Conservation (phyloP, 164 flowering plant genomes). For the Macadamia integrifolia region DNA sequence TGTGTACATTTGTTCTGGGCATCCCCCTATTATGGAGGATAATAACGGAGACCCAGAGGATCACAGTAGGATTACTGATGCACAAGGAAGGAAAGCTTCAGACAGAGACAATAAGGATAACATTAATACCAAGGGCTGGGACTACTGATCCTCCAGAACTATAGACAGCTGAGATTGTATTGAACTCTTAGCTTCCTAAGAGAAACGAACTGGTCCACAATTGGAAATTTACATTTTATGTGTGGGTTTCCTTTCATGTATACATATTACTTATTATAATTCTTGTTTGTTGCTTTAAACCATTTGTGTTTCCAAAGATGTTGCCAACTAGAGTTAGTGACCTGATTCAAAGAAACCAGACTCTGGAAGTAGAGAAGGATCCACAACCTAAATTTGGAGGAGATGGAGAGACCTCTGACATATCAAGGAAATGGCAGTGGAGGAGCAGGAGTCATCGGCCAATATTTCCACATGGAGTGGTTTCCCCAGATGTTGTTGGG, state of each 20-base stretch:
- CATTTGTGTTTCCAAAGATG: conserved; percentile 34
- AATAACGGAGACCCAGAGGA: conserved; percentile 50
- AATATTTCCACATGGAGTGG: conserved; percentile 8
- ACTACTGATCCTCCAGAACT: conserved; percentile 53
- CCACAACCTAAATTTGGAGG: background rate
- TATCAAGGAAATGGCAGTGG: conserved; percentile 39
- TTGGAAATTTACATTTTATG: conserved; percentile 77
- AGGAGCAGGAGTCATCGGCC: conserved; percentile 41
- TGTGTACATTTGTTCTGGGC: conserved; percentile 41
- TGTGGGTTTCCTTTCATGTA: conserved; percentile 54
- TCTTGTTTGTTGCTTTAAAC: conserved; percentile 37
- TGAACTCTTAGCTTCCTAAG: conserved; percentile 68
- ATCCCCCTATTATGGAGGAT: conserved; percentile 66
- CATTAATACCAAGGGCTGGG: conserved; percentile 56
- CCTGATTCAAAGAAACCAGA: conserved; percentile 1
- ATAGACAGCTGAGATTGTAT: conserved; percentile 51
- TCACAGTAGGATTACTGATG: conserved; percentile 28
- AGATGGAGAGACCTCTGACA: conserved; percentile 29
- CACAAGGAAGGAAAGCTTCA: conserved; percentile 52
- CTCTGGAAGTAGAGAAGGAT: conserved; percentile 6
- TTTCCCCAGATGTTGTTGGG: conserved; percentile 13
- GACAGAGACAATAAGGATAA: conserved; percentile 40
- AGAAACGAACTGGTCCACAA: conserved; percentile 37
- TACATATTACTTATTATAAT: conserved; percentile 39
- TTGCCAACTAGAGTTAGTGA: background rate